These are phyloP conservation scores for Ustilago sp. DNA, from an alignment of 1,284 basidiomycete genomes.

Conservation along the genomic window DNA sequence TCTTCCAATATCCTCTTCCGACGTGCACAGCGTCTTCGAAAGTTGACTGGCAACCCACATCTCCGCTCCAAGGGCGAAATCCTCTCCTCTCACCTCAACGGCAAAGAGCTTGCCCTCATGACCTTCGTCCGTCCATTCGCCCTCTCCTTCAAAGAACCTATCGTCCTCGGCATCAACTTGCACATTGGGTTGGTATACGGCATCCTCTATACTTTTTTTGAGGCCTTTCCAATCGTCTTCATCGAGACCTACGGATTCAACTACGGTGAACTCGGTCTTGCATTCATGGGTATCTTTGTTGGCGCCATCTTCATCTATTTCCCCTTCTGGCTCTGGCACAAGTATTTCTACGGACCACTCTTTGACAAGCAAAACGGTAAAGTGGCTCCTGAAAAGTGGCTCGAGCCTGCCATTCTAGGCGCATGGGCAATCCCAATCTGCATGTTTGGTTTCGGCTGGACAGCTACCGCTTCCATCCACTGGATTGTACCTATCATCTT, in stretches of 20 bases:
- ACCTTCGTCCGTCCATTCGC: slow-evolving; percentile 60
- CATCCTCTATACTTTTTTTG: slow-evolving; percentile 51
- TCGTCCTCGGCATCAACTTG: slow-evolving; percentile 50
- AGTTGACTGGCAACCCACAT: slow-evolving; percentile 68
- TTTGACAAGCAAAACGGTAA: slow-evolving; percentile 40
- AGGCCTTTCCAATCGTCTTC: slow-evolving; percentile 59
- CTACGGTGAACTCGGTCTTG: slow-evolving; percentile 48
- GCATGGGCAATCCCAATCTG: slow-evolving; percentile 71
- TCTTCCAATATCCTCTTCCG: slow-evolving; percentile 68
- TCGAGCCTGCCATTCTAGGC: slow-evolving; percentile 49
- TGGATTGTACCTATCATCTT: slow-evolving; percentile 60
- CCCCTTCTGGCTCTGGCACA: slow-evolving; percentile 36
- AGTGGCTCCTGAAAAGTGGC: slow-evolving; percentile 56
- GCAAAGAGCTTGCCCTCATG: slow-evolving; percentile 52
- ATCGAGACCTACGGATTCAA: slow-evolving; percentile 60
- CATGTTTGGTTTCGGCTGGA: slow-evolving; percentile 65
- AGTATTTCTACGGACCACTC: slow-evolving; percentile 35
- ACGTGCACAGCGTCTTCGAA: slow-evolving; percentile 68
- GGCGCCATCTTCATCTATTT: slow-evolving; percentile 44
- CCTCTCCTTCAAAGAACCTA: slow-evolving; percentile 53
- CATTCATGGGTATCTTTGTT: slow-evolving; percentile 58
- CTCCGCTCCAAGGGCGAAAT: slow-evolving; percentile 69
- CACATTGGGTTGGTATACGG: slow-evolving; percentile 55
- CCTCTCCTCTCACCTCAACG: slow-evolving; percentile 42
- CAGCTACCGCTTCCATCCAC: slow-evolving; percentile 50